Evolutionary conservation across 75 land plant genomes (phyloP), one percentile per base, ranked within the genome.

Genomic region (Azolla pinnata): DNA sequence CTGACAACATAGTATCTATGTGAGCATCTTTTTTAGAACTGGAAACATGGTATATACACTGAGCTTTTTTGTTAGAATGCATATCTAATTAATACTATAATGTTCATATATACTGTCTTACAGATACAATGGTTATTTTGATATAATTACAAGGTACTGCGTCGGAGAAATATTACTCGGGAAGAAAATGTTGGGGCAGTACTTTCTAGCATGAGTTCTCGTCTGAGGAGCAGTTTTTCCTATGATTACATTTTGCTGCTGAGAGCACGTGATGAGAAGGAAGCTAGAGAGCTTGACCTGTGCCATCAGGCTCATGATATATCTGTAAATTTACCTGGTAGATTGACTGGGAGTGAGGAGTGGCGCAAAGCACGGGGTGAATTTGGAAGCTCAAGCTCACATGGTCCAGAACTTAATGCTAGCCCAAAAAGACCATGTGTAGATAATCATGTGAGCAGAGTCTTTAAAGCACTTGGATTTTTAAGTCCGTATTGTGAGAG

Each of bases 301-400:
- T 31, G 51, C 4, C 53, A 66, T 65, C 58, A 57, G 54, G 34
- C 23, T 60, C 73, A 69, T 42, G 77, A 71, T 45, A 31, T 52
- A 42, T 64, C 73, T 30, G 31, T 62, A 54, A 63, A 64, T 10
- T 70, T 87, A 32, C 89, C 96, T 53, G 96, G 96, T 64, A 67
- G 99, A 48, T 87, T 77, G 74, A 93, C 91, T 75, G 99, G 99
- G 30, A 65, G 82, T 44, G 59, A 77, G 45, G 85, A 81, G 59
- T 93, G 99, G 96, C 77, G 99, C 26, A 66, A 67, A 29, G 67
- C 76, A 45, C 86, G 99, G 64, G 77, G 76, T 17, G 99, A 93
- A 60, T 26, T 75, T 59, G 85, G 81, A 35, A 50, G 57, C 63
- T 44, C 63, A 40, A 46, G 63, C 60, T 32, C 44, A 62, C 23